Conservation (phyloP, 2,329 filamentous ascomycete genomes). For the Diaporthe helianthi region DNA sequence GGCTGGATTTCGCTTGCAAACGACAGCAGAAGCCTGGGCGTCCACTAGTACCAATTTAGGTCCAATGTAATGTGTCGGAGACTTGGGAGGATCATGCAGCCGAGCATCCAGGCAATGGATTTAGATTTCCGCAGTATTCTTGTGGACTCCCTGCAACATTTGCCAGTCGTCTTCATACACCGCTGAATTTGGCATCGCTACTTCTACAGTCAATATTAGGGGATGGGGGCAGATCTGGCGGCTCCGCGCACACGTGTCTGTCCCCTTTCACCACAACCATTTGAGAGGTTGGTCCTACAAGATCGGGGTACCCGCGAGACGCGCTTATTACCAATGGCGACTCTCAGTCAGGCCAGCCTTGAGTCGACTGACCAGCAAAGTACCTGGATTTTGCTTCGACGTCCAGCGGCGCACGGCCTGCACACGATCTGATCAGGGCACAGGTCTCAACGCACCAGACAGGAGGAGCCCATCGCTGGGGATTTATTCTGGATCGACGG, state of each 20-base stretch:
- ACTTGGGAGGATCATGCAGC: slow-evolving; percentile 25
- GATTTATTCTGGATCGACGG: not conserved
- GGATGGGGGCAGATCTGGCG: too few relatives aligned
- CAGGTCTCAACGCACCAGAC: not conserved
- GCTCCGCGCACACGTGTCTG: not conserved
- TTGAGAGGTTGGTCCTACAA: not conserved
- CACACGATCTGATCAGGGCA: not conserved
- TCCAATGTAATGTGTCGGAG: slow-evolving; percentile 19
- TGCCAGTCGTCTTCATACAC: not conserved
- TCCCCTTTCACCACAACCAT: not conserved
- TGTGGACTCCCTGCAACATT: not conserved
- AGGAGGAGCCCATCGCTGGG: not conserved
- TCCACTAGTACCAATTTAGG: not conserved
- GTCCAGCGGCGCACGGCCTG: slow-evolving; percentile 17
- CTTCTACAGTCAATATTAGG: too few relatives aligned
- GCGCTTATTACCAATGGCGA: not conserved
- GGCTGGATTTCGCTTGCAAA: too few relatives aligned
- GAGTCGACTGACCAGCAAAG: not conserved
- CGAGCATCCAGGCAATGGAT: slow-evolving; percentile 14
- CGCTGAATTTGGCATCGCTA: not conserved
- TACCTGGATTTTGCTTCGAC: slow-evolving; percentile 6
- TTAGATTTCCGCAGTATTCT: slow-evolving; percentile 1
- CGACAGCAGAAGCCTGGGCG: too few relatives aligned
- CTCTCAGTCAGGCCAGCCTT: slow-evolving; percentile 14
- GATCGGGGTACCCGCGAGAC: not conserved